Conservation (phyloP, 441 rosid species). For the Capsella rubella region DNA sequence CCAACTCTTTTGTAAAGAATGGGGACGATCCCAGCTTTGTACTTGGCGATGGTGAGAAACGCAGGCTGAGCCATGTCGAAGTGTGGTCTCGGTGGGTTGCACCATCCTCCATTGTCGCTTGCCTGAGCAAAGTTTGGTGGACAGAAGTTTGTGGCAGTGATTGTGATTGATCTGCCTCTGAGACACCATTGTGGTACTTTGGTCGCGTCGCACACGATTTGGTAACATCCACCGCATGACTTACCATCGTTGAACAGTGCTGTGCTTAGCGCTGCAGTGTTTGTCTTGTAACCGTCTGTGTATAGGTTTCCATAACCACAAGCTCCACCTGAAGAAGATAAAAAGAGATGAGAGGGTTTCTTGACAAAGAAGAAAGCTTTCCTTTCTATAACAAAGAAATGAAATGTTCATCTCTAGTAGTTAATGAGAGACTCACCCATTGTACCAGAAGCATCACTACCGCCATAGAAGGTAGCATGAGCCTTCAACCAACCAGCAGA, state of each 20-base stretch:
- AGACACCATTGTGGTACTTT: constrained; percentile 76
- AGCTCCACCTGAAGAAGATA: constrained; percentile 61
- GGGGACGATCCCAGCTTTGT: constrained; percentile 70
- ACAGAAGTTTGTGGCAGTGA: constrained; percentile 84
- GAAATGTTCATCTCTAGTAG: neutral
- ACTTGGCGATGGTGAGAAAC: constrained; percentile 64
- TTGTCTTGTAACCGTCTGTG: constrained; percentile 63
- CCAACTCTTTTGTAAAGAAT: constrained; percentile 57
- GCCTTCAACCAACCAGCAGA: constrained; percentile 67
- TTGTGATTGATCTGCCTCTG: constrained; percentile 56
- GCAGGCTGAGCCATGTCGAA: constrained; percentile 86
- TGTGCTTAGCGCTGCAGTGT: constrained; percentile 71
- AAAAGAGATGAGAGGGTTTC: neutral
- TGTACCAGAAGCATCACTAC: constrained; percentile 74
- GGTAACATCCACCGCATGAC: constrained; percentile 73
- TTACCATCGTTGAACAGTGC: constrained; percentile 70
- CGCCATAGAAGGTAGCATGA: constrained; percentile 83
- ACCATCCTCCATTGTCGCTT: constrained; percentile 78
- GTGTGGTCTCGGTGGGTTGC: constrained; percentile 75
- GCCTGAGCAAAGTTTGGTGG: constrained; percentile 84
- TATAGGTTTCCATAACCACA: constrained; percentile 83
- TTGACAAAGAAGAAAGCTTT: constrained; percentile 32
- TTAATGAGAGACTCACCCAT: constrained; percentile 53
- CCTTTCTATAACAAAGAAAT: neutral
- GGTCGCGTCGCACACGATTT: constrained; percentile 60